phyloP scores from a whole-genome alignment of 345 rosid species.

The Aquilaria sinensis region DNA sequence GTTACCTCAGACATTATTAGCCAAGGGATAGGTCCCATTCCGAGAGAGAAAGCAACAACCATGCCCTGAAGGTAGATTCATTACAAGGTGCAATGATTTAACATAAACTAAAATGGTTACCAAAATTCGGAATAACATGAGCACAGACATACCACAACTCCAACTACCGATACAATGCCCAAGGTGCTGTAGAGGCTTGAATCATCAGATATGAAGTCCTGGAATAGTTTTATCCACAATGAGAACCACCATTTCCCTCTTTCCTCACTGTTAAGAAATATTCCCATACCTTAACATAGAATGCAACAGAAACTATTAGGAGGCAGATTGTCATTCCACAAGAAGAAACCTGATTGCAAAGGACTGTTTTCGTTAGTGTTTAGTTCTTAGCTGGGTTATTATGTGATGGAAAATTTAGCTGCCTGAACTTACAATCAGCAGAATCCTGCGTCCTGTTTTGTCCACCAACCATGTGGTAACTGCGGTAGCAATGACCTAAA shows the following conservation, averaged over 20 bases:
- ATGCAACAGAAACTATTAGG: constrained; percentile 67
- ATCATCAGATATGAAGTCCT: constrained; percentile 50
- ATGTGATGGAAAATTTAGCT: constrained; percentile 1
- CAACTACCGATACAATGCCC: constrained; percentile 73
- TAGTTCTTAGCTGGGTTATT: not conserved
- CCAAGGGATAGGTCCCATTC: constrained; percentile 99
- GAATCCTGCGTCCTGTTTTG: constrained; percentile 78
- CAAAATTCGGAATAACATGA: constrained; percentile 3
- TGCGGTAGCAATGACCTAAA: constrained; percentile 74
- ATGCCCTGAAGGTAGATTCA: constrained; percentile 43
- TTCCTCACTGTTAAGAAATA: not conserved
- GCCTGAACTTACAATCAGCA: constrained; percentile 67
- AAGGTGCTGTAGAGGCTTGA: constrained; percentile 48
- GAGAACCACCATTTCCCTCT: not conserved
- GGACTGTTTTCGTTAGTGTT: not conserved
- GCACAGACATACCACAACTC: constrained; percentile 72
- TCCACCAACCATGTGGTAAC: constrained; percentile 85
- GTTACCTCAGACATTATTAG: constrained; percentile 96
- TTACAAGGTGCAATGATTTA: constrained; percentile 9
- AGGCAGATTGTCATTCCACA: constrained; percentile 80
- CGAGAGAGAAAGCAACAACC: constrained; percentile 78
- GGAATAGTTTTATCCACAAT: constrained; percentile 7
- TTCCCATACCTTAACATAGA: constrained; percentile 48
- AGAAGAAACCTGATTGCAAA: constrained; percentile 55
- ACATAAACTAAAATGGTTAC: constrained; percentile 9